Base-by-base conservation (phyloP, 495 filamentous ascomycete species). In the Penicillium bialowiezense region DNA sequence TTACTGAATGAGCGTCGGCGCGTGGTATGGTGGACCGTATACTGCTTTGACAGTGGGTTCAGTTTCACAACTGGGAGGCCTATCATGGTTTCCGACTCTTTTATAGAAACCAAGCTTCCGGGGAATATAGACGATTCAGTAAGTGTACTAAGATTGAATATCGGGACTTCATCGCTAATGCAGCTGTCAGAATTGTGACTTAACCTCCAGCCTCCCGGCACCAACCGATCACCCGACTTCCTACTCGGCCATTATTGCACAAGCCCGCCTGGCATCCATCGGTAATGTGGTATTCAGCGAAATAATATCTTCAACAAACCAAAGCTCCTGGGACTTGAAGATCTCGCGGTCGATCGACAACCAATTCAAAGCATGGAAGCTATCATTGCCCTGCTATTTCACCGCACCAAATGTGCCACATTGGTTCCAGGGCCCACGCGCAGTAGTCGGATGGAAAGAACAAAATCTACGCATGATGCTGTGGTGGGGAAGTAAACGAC, bases 1-100 rank as follows among this genome's bases (percentile, higher is more conserved):
- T 59, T 9, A 20, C 35, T 13, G 23, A 42, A 60, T 28, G 54
- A 60, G 40, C 33, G 56, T 29, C 26, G 54, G 20, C 42, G 60
- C 26, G 51, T 45, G 0, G 26, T 63, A 2, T 63, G 55, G 44
- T 64, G 61, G 61, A 52, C 54, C 6, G 48, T 56, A 2, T 64
- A 64, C 38, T 58, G 50, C 38, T 60, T 64, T 40, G 61, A 64
- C n/a, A 64, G 61, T 39, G 61, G 61, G 0, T 55, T 64, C 28
- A 60, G 55, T 29, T 38, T 64, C 8, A 64, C 61, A 0, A 64
- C 61, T 0, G 61, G 61, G 1, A 39, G 61, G 17, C 61, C 61
- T 2, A 23, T 57, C 1, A 60, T 55, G 26, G 44, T 51, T 8
- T 54, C 55, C 24, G 53, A 60, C 31, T 48, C 42, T 0, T 64